Evolutionary conservation across 441 rosid genomes (phyloP).

Genomic region (Eutrema salsugineum): DNA sequence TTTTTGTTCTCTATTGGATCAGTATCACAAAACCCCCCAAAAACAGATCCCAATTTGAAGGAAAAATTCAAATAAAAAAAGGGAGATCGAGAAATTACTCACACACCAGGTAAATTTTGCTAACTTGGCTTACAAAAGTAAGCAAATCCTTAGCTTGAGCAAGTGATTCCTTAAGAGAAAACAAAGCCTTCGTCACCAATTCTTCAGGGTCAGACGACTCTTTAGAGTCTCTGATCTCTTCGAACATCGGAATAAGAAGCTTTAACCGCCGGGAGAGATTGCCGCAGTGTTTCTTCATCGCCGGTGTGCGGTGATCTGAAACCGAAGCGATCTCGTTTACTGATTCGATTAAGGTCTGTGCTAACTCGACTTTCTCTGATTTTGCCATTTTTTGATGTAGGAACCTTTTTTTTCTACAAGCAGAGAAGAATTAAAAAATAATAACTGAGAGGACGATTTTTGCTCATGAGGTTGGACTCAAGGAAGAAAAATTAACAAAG

Average conservation of each 20-base stretch:
- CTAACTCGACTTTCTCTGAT: conserved; percentile 39
- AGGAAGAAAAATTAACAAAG: background rate
- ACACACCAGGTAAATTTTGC: conserved; percentile 86
- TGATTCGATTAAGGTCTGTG: conserved; percentile 51
- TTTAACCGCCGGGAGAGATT: conserved; percentile 70
- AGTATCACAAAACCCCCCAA: background rate
- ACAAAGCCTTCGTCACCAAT: conserved; percentile 37
- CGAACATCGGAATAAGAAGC: conserved; percentile 80
- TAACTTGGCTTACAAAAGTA: conserved; percentile 60
- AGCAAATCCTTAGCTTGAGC: conserved; percentile 67
- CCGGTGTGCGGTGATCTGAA: conserved; percentile 45
- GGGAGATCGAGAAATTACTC: conserved; percentile 8
- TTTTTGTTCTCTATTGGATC: background rate
- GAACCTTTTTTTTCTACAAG: background rate
- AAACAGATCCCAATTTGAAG: background rate
- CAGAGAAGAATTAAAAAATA: no score
- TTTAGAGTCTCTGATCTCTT: conserved; percentile 73
- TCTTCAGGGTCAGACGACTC: conserved; percentile 48
- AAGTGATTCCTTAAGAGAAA: conserved; percentile 51
- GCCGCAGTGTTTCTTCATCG: conserved; percentile 68
- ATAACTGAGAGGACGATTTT: no score
- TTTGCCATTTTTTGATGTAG: conserved; percentile 24
- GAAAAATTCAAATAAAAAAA: background rate
- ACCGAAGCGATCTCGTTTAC: conserved; percentile 65
- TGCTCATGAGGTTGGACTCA: background rate